Evolutionary conservation across 23 red algal genomes (phyloP).

Genomic region (Agarophyton chilense): DNA sequence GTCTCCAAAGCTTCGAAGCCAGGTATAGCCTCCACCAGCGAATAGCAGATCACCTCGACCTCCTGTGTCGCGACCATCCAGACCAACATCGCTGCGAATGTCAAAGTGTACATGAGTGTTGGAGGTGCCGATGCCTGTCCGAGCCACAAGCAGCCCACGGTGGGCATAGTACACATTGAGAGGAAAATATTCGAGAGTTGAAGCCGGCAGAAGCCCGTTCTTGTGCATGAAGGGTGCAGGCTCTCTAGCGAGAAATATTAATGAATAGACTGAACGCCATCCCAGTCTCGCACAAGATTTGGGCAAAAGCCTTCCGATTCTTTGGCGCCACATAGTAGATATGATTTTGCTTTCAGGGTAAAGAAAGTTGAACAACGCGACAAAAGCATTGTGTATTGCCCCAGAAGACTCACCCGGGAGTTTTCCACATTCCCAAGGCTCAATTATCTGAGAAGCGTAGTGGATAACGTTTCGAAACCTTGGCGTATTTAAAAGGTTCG

Average conservation of each 20-base stretch:
- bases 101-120: conserved; percentile 32
- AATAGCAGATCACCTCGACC: conserved; percentile 1
- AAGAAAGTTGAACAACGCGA: conserved; percentile 8
- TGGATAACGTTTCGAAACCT: conserved; percentile 43
- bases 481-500: conserved; percentile 16
- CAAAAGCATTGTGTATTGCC: background rate
- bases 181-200: background rate
- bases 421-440: conserved; percentile 31
- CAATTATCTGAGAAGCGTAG: conserved; percentile 14
- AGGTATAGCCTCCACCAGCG: background rate
- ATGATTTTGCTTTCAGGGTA: conserved; percentile 1
- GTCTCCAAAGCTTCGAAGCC: background rate
- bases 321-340: conserved; percentile 16
- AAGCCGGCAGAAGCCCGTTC: background rate
- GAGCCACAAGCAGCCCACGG: conserved; percentile 45
- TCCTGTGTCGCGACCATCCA: conserved; percentile 1
- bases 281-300: background rate
- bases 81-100: conserved; percentile 26
- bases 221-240: background rate
- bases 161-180: conserved; percentile 10
- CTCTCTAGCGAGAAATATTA: background rate
- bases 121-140: background rate
- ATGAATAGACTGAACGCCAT: background rate
- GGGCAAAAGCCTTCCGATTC: background rate
- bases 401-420: conserved; percentile 9